Conservation (phyloP, 2,329 filamentous ascomycete genomes). For the Trichoderma pleuroti region DNA sequence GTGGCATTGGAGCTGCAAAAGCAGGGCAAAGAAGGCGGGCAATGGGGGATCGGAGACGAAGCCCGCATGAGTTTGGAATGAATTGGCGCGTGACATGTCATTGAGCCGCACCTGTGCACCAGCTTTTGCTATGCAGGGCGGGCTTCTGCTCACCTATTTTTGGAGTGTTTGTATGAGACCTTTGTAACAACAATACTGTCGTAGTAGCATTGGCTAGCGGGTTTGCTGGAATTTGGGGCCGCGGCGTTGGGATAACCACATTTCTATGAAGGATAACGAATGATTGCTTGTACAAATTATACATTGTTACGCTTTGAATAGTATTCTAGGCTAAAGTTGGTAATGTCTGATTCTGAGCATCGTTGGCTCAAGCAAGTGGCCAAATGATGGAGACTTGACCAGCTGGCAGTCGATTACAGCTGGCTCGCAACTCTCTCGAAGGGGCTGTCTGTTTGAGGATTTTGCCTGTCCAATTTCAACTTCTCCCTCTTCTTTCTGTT, state of each 20-base stretch:
- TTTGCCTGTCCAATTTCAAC: accelerated
- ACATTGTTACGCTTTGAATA: background rate
- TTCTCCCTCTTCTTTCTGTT: background rate
- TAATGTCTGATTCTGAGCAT: background rate
- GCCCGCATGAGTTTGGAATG: constrained; percentile 78
- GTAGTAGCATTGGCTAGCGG: constrained; percentile 5
- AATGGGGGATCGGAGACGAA: constrained; percentile 82
- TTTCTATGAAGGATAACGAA: background rate
- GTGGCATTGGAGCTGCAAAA: constrained; percentile 53
- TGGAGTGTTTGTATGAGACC: background rate
- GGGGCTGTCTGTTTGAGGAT: background rate
- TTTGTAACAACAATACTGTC: constrained; percentile 3
- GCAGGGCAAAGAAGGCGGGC: constrained; percentile 51
- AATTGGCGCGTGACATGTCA: background rate
- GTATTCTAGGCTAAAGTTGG: background rate
- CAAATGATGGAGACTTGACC: background rate
- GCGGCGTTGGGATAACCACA: background rate
- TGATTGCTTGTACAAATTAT: background rate
- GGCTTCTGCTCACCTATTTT: background rate
- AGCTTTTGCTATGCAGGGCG: background rate
- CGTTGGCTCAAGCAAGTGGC: background rate
- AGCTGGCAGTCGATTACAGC: background rate
- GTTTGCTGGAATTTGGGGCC: background rate
- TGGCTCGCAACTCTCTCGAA: background rate
- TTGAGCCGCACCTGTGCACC: background rate